phyloP scores from a whole-genome alignment of 1,139 yeast species.

The Pichia sp. region DNA sequence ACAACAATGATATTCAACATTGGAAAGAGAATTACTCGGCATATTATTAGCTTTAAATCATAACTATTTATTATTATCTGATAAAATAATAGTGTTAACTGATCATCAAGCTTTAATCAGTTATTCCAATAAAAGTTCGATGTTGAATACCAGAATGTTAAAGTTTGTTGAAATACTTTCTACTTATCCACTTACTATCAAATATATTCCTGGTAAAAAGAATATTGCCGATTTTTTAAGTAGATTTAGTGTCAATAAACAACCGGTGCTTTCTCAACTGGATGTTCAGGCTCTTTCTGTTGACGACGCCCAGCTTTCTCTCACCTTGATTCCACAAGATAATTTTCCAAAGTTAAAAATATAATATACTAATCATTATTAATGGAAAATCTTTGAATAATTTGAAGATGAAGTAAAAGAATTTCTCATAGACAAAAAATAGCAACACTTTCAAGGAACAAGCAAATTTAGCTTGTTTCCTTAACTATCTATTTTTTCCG shows the following conservation, averaged over 20 bases:
- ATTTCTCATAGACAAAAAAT: too few species aligned
- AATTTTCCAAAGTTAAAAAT: background rate
- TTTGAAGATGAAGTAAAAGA: background rate
- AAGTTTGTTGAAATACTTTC: background rate
- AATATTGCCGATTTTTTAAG: background rate
- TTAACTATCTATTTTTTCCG: too few species aligned
- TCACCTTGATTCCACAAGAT: background rate
- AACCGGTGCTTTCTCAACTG: background rate
- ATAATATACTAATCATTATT: too few species aligned
- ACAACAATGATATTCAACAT: background rate
- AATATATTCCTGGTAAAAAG: background rate
- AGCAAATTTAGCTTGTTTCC: too few species aligned
- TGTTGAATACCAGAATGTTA: background rate
- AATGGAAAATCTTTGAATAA: too few species aligned
- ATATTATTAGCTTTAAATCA: background rate
- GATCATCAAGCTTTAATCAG: background rate
- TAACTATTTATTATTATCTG: background rate
- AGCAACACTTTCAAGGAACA: too few species aligned
- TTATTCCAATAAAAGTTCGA: background rate
- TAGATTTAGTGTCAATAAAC: background rate
- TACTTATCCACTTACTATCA: background rate
- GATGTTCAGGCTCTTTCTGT: background rate
- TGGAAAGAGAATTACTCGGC: background rate
- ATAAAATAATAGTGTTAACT: background rate
- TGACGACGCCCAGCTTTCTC: background rate